These are phyloP conservation scores for Emmonsiellopsis sp. DNA, from an alignment of 2,329 filamentous ascomycete genomes.

Conservation along the genomic window DNA sequence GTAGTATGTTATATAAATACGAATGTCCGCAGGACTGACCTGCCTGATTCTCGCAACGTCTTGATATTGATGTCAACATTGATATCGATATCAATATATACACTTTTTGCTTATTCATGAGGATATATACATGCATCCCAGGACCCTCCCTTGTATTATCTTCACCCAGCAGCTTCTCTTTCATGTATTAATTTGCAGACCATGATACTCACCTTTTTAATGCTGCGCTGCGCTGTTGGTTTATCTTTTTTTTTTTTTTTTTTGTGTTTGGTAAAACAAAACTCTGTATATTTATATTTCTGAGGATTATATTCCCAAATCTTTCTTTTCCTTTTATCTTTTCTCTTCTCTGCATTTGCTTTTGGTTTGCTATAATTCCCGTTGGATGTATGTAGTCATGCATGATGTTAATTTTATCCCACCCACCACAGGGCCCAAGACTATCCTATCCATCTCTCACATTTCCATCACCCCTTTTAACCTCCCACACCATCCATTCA, in stretches of 20 bases:
- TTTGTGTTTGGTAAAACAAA: neutral
- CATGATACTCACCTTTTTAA: neutral
- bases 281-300: neutral
- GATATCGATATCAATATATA: neutral
- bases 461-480: neutral
- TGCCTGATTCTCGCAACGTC: neutral
- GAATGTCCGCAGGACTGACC: neutral
- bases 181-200: neutral
- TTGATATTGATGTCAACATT: neutral
- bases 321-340: neutral
- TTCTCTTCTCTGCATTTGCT: neutral
- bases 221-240: neutral
- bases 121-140: neutral
- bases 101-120: neutral
- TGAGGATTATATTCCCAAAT: neutral
- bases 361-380: neutral
- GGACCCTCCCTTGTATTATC: neutral
- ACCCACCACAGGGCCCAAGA: neutral
- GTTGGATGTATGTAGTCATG: neutral
- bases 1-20: slow-evolving; percentile 10
- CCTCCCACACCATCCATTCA: neutral
- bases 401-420: neutral
- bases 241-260: neutral
- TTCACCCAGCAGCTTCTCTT: neutral
- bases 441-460: neutral